These are phyloP conservation scores for Skeletonema grethae DNA, from an alignment of 108 stramenopile genomes.

Conservation along the genomic window DNA sequence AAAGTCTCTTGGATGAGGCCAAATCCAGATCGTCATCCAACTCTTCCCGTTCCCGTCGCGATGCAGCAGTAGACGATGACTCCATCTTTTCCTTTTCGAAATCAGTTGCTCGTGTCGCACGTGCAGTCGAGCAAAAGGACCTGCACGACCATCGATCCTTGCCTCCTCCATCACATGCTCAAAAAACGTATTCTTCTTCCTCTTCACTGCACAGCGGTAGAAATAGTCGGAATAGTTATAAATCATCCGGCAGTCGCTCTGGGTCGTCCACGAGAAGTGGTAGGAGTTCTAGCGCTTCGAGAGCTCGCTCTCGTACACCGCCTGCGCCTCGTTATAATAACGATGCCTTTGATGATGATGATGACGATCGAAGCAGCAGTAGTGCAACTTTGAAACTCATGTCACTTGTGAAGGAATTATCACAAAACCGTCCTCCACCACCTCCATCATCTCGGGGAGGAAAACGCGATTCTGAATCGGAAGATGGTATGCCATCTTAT, in stretches of 20 bases:
- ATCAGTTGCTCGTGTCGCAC: slow-evolving; percentile 40
- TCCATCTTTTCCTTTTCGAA: slow-evolving; percentile 41
- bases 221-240: background rate
- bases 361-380: background rate
- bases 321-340: background rate
- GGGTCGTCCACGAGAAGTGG: background rate
- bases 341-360: background rate
- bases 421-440: background rate
- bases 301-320: too few species aligned
- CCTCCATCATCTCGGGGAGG: background rate
- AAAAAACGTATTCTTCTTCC: background rate
- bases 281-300: background rate
- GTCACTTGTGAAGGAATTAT: slow-evolving; percentile 5
- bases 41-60: background rate
- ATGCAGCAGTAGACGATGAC: slow-evolving; percentile 25
- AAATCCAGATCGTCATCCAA: slow-evolving; percentile 1
- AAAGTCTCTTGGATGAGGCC: slow-evolving; percentile 1
- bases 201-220: background rate
- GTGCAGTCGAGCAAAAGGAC: slow-evolving; percentile 30
- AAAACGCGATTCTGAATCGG: background rate
- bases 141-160: background rate
- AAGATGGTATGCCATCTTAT: background rate
- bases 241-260: background rate
- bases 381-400: background rate
- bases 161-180: background rate